phyloP scores from a whole-genome alignment of 2,329 filamentous ascomycete species.

The Aspergillus caelatus region DNA sequence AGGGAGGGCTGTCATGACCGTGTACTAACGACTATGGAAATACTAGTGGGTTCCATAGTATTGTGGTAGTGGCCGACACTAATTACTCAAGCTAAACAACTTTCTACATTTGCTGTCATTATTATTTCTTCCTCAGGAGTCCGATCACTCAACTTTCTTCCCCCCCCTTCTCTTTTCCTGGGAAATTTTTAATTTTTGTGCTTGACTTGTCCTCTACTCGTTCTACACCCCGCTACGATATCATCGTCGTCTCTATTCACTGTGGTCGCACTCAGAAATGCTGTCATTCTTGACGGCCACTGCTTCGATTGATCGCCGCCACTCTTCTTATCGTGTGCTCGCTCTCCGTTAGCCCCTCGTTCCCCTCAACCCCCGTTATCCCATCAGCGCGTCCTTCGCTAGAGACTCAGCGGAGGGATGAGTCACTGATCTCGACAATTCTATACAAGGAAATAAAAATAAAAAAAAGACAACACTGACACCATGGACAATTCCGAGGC shows the following conservation, averaged over 20 bases:
- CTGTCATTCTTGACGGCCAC: constrained; percentile 17
- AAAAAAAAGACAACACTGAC: not conserved
- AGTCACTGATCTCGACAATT: not conserved
- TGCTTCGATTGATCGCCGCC: constrained; percentile 11
- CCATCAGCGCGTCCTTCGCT: constrained; percentile 1
- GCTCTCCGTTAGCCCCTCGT: constrained; percentile 16
- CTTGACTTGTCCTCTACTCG: not conserved
- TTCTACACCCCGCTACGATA: not conserved
- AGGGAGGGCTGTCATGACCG: not conserved
- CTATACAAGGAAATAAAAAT: not conserved
- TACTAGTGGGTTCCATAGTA: constrained; percentile 1
- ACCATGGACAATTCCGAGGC: constrained; percentile 31
- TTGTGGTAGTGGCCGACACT: not conserved
- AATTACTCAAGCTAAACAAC: constrained; percentile 3
- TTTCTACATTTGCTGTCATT: not conserved
- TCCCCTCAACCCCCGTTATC: not conserved
- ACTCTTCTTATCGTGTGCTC: constrained; percentile 19
- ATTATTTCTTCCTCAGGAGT: not conserved
- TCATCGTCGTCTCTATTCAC: not conserved
- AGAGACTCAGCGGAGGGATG: not conserved
- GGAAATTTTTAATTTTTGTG: not conserved
- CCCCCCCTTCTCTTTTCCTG: constrained; percentile 5
- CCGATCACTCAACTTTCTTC: constrained; percentile 2
- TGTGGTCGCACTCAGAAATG: constrained; percentile 18
- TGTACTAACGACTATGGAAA: constrained; percentile 5